These are phyloP conservation scores for Metschnikowia continentalis DNA, from an alignment of 805 yeast species.

Conservation along the genomic window DNA sequence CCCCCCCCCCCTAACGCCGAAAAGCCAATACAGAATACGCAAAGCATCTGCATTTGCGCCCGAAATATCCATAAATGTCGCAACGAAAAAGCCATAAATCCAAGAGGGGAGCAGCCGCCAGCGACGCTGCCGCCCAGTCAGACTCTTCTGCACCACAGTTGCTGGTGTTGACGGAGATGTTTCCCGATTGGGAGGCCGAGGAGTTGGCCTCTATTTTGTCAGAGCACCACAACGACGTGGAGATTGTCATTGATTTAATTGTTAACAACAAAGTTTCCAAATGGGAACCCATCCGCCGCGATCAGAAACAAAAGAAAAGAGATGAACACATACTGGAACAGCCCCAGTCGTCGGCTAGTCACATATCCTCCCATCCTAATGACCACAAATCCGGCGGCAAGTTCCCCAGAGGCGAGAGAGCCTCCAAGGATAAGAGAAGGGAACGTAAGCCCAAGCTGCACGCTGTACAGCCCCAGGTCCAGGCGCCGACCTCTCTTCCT, in stretches of 20 bases:
- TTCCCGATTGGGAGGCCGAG: slow-evolving; percentile 91
- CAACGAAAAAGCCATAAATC: slow-evolving; percentile 18
- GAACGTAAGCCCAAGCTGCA: slow-evolving; percentile 10
- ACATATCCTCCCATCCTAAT: slow-evolving; percentile 5
- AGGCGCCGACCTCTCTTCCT: neutral
- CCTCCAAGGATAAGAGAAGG: slow-evolving; percentile 14
- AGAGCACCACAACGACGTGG: slow-evolving; percentile 72
- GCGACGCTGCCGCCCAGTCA: slow-evolving; percentile 5
- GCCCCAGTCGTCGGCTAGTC: slow-evolving; percentile 4
- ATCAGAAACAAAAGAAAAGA: slow-evolving; percentile 47
- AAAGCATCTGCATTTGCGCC: slow-evolving; percentile 1
- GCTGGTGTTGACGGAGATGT: slow-evolving; percentile 73
- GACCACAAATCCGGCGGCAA: slow-evolving; percentile 4
- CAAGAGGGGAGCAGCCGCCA: slow-evolving; percentile 12
- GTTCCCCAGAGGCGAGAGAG: slow-evolving; percentile 12
- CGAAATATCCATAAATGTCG: slow-evolving; percentile 11
- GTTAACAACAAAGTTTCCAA: slow-evolving; percentile 84
- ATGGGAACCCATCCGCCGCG: slow-evolving; percentile 90
- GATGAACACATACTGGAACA: slow-evolving; percentile 16
- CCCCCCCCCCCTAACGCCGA: neutral
- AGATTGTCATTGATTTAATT: slow-evolving; percentile 78
- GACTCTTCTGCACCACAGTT: slow-evolving; percentile 17
- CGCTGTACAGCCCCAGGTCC: slow-evolving; percentile 5
- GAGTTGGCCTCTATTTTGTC: slow-evolving; percentile 73
- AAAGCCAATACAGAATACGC: slow-evolving; percentile 2